Conservation (phyloP, 768 basidiomycete genomes). For the Lepiota subincarnata region DNA sequence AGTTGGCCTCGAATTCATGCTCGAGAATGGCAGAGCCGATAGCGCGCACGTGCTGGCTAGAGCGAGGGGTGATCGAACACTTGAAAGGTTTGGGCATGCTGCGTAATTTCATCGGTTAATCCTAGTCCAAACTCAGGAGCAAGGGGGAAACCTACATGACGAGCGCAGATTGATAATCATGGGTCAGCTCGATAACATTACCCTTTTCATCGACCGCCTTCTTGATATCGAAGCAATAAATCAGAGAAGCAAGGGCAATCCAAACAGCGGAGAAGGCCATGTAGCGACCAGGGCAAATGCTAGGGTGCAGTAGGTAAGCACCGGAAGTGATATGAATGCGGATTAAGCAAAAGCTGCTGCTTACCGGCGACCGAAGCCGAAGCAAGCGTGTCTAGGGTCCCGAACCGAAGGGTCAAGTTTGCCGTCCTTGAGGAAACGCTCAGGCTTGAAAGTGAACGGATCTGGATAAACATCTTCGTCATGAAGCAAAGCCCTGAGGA, state of each 20-base stretch:
- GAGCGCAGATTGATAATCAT: slow-evolving; percentile 16
- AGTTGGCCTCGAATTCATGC: background rate
- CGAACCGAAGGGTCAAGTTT: slow-evolving; percentile 22
- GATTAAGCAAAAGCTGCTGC: background rate
- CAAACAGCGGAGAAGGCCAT: slow-evolving; percentile 23
- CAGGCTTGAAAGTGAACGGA: slow-evolving; percentile 37
- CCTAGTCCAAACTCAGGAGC: background rate
- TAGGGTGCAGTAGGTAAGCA: too few relatives aligned
- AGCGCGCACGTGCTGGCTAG: slow-evolving; percentile 14
- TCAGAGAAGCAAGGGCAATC: slow-evolving; percentile 20
- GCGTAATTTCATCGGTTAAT: background rate
- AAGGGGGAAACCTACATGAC: slow-evolving; percentile 16
- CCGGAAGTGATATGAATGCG: background rate
- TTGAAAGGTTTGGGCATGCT: slow-evolving; percentile 19
- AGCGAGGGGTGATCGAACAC: slow-evolving; percentile 18
- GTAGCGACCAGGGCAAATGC: slow-evolving; percentile 22
- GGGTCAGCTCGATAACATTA: slow-evolving; percentile 6
- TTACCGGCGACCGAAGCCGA: slow-evolving; percentile 28
- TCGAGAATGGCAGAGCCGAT: slow-evolving; percentile 15
- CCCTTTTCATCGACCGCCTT: slow-evolving; percentile 19
- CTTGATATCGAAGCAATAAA: slow-evolving; percentile 21
- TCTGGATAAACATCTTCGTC: slow-evolving; percentile 35
- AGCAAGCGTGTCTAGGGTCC: slow-evolving; percentile 24
- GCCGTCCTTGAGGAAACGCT: slow-evolving; percentile 31
- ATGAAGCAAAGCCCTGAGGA: slow-evolving; percentile 35